Conservation (phyloP, 371 early-diverging fungal genomes). For the Phascolomyces articulosus region DNA sequence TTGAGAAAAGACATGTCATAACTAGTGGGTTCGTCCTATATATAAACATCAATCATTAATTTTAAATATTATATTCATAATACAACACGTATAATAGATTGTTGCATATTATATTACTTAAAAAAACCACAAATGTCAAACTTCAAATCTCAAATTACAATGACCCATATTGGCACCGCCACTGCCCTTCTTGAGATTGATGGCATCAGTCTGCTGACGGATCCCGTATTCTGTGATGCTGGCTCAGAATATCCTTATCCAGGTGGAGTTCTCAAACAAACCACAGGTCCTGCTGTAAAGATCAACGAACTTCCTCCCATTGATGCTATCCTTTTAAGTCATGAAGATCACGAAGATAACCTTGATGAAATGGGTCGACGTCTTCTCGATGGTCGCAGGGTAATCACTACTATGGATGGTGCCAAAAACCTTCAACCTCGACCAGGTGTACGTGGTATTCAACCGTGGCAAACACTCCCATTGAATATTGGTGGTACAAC, state of each 20-base stretch:
- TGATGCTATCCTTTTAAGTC: not conserved
- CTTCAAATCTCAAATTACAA: not conserved
- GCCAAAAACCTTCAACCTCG: conserved; percentile 6
- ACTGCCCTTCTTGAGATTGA: not conserved
- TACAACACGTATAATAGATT: no score
- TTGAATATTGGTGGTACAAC: not conserved
- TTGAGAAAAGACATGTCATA: no score
- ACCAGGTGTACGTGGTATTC: not conserved
- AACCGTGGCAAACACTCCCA: conserved; percentile 1
- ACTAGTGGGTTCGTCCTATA: no score
- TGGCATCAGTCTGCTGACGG: not conserved
- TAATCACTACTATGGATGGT: conserved; percentile 2
- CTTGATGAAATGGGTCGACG: not conserved
- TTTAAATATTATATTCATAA: no score
- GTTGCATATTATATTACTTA: no score
- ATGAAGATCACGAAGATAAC: conserved; percentile 3
- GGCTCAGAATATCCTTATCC: not conserved
- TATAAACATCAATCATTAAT: no score
- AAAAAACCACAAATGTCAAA: no score
- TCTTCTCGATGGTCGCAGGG: not conserved
- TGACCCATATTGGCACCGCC: conserved; percentile 6
- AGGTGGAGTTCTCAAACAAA: not conserved
- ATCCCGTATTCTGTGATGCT: conserved; percentile 1
- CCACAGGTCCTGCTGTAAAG: not conserved
- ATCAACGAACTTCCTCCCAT: not conserved